Evolutionary conservation across 2,329 filamentous ascomycete genomes (phyloP).

Genomic region (Neopestalotiopsis sp.): DNA sequence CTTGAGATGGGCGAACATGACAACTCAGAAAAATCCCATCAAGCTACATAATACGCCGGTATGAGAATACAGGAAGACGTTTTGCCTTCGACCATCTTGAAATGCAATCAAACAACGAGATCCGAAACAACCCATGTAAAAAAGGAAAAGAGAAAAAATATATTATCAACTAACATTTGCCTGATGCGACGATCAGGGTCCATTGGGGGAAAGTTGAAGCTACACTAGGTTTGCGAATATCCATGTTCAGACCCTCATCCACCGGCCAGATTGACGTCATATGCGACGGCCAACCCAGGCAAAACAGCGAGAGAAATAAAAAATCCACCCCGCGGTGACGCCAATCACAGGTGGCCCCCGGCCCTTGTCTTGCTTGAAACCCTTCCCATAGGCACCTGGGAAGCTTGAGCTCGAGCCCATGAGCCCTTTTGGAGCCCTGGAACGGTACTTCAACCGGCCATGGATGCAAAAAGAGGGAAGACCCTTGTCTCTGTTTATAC

Average conservation of each 20-base stretch:
- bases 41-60: too few species aligned
- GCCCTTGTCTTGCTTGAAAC: not conserved
- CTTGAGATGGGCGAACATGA: too few species aligned
- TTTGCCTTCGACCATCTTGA: too few species aligned
- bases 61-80: too few species aligned
- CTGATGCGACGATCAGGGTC: not conserved
- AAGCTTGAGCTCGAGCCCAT: not conserved
- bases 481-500: conserved; percentile 6
- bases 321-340: not conserved
- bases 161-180: not conserved
- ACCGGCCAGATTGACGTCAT: conserved; percentile 1
- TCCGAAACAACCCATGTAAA: too few species aligned
- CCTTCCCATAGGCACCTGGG: not conserved
- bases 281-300: not conserved
- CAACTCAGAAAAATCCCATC: too few species aligned
- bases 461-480: not conserved
- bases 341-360: too few species aligned
- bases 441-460: not conserved
- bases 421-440: not conserved
- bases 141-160: not conserved
- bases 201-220: not conserved
- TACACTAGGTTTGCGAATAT: not conserved
- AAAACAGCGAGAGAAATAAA: not conserved
- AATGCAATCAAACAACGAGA: too few species aligned
- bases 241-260: not conserved